Evolutionary conservation across 257 asterid species (phyloP).

Genomic region (Solanum medicagineum): DNA sequence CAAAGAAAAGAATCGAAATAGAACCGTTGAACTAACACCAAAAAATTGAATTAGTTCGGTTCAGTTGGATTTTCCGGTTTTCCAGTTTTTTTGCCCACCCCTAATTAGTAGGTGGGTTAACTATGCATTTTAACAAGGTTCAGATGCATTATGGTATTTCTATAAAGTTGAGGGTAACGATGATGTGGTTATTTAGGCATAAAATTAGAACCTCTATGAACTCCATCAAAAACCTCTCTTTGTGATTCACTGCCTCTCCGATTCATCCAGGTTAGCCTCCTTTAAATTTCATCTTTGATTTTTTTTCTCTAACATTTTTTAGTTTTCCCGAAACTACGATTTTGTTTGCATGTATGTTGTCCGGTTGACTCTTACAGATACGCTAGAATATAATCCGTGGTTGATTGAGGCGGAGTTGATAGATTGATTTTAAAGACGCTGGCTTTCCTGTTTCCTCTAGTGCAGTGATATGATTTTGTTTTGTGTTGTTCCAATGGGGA

Average conservation of each 20-base stretch:
- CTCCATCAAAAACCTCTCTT: background rate
- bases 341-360: background rate
- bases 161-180: background rate
- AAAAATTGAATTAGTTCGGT: too few relatives aligned
- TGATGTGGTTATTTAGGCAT: background rate
- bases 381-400: too few relatives aligned
- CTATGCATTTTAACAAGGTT: background rate
- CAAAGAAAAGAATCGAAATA: too few relatives aligned
- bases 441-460: too few relatives aligned
- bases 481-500: background rate
- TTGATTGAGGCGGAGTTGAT: too few relatives aligned
- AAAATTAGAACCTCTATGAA: background rate
- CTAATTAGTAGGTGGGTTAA: background rate
- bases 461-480: background rate
- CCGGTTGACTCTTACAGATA: too few relatives aligned
- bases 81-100: too few relatives aligned
- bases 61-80: too few relatives aligned
- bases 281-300: background rate
- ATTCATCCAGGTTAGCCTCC: background rate
- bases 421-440: too few relatives aligned
- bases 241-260: background rate
- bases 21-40: too few relatives aligned
- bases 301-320: too few relatives aligned
- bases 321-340: background rate
- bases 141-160: background rate